Evolutionary conservation across 139 green algal genomes (phyloP), one percentile per base, ranked within the genome.

Genomic region (Picochlorum sp.): DNA sequence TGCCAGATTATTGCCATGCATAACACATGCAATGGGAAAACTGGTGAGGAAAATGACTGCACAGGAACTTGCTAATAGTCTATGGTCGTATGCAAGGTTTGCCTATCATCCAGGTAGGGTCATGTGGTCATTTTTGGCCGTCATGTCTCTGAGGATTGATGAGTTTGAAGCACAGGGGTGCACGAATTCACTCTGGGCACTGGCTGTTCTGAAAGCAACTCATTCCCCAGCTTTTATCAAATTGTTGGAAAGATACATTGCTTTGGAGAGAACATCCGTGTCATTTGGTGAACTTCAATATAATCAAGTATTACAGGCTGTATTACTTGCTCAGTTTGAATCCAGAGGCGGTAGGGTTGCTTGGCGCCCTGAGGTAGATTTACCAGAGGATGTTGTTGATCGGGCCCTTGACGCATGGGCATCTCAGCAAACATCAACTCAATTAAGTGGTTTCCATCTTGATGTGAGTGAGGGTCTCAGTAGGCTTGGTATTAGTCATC

Each of bases 111-210:
- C 77, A 4, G 75, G 75, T 3, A 34, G 28, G 10, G 23, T 79
- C 16, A 69, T 83, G 74, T 28, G 41, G 2, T 52, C 44, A n/a
- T 65, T 80, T 37, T 54, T 69, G 47, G 14, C 11, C 1, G 49
- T 65, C 62, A 26, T 76, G 16, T 44, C 16, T n/a, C 15, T 21
- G 45, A 51, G 57, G 20, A 44, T 66, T n/a, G n/a, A 62, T 45
- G 20, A 57, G 51, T 65, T 81, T 31, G 47, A 23, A 31, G 38
- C 26, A 5, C 72, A 83, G 54, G 70, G 59, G 13, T 57, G 31
- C n/a, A 63, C 71, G 50, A 84, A 78, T 51, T 68, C 24, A 28
- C 57, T 84, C 28, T 84, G 77, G 77, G 68, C 64, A 0, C 51
- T 84, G 60, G 68, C 63, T 5, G 71, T 74, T 41, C 63, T 84